Conservation (phyloP, 1,284 basidiomycete genomes). For the Phylloboletellus chloephorus region DNA sequence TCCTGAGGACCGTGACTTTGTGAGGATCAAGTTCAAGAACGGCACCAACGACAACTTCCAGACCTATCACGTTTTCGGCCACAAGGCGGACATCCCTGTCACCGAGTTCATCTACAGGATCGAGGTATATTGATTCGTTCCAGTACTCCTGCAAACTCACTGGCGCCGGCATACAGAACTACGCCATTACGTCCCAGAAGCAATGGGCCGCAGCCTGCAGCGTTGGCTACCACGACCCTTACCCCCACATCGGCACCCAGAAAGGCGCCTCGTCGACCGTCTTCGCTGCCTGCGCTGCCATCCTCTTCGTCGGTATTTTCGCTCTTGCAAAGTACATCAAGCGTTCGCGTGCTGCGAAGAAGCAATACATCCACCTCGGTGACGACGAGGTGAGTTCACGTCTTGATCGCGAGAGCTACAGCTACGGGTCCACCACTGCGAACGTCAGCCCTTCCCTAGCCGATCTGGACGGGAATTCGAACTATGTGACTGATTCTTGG, state of each 20-base stretch:
- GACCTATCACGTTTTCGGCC: constrained; percentile 63
- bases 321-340: constrained; percentile 38
- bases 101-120: constrained; percentile 75
- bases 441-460: constrained; percentile 3
- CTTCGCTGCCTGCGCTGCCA: constrained; percentile 42
- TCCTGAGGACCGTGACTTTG: constrained; percentile 70
- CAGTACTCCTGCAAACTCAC: constrained; percentile 35
- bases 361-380: constrained; percentile 45
- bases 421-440: constrained; percentile 13
- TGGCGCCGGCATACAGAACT: constrained; percentile 38
- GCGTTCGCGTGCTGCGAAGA: constrained; percentile 40
- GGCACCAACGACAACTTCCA: constrained; percentile 59
- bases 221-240: constrained; percentile 29
- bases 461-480: constrained; percentile 5
- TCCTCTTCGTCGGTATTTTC: constrained; percentile 43
- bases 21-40: constrained; percentile 84
- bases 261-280: constrained; percentile 36
- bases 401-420: constrained; percentile 4
- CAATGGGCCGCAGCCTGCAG: constrained; percentile 62
- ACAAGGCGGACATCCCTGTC: constrained; percentile 65
- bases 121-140: constrained; percentile 59
- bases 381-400: constrained; percentile 54
- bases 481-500: constrained; percentile 11
- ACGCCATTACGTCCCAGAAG: constrained; percentile 62
- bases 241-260: constrained; percentile 33